Base-by-base conservation (phyloP, 2,329 filamentous ascomycete species). In the Fusarium sororula region DNA sequence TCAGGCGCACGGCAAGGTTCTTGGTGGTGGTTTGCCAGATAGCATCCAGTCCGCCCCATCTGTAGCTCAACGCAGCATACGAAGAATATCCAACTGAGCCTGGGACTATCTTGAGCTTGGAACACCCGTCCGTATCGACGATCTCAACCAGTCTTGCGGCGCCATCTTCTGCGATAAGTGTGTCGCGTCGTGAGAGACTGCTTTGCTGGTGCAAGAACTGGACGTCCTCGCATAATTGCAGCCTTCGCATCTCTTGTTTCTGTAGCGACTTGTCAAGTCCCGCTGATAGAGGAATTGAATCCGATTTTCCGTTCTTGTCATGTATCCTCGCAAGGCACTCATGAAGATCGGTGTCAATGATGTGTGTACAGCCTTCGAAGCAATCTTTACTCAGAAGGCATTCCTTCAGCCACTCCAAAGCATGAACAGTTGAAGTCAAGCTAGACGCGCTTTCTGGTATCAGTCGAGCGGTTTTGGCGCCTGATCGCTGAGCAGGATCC, bases 61-160 rank as follows among this genome's bases (percentile, higher is more conserved):
- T 67, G 6, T 67, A 67, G 17, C 61, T 67, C 5, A 67, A 4
- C 1, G 61, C 51, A 9, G 55, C 51, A 26, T 67, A 67, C 0
- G 61, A 44, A 6, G n/a, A 14, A 8, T 28, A 24, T 7, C 50
- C 6, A 8, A 30, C 7, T 9, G 38, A 58, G 2, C n/a, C 38
- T 1, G 48, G 13, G 0, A 51, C 26, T 28, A 67, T 22, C 22
- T 30, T 67, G 5, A 67, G 26, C 3, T 22, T 28, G 9, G 14
- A 20, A 6, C 13, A 15, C 0, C 12, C 7, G 24, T 8, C 61
- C 18, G 4, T 50, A 4, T 45, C 7, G 0, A 30, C 8, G 0
- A 67, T 44, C 15, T 67, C 61, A 1, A 66, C 15, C 3, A 67
- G n/a, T 18, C 64, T 58, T 1, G 38, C 44, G 1, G 64, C 50